Base-by-base conservation (phyloP, 2,329 filamentous ascomycete species). In the Pyricularia grisea region DNA sequence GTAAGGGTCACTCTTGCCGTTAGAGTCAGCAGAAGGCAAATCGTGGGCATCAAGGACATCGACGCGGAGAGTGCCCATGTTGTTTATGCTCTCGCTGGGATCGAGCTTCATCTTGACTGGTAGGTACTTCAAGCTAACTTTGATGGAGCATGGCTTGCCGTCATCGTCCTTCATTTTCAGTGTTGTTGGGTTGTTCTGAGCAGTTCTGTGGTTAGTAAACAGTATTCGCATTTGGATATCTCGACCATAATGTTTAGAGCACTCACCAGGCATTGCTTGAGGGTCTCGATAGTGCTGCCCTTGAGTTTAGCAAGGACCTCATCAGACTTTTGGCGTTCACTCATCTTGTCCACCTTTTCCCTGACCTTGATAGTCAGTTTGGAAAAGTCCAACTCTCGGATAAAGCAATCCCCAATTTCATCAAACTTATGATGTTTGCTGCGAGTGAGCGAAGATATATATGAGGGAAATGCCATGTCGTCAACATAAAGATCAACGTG, bases 381-480 rank as follows among this genome's bases (percentile, higher is more conserved):
- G 3, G 95, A 99, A 74, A 97, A 94, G 72, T 99, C 96, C n/a
- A 99, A 85, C 78, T 99, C 95, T 71, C 95, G 92, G 70, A 99
- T 92, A 79, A 99, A 93, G 68, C 93, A 95, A 79, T 99, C 95
- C 66, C 94, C 94, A 75, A 94, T 93, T 79, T 99, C 95, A 73
- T 95, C 92, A 78, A 98, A 93, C 68, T 87, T 91, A 76, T 89
- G 86, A 12, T 84, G 81, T 73, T 85, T 90, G 60, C 84, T 86
- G 75, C 87, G 89, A 36, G 93, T 90, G 72, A 89, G 92, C 0
- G 91, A 88, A 12, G 93, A 96, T 1, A 87, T 85, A 77, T 97
- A 98, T 0, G 93, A 91, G 0, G 95, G 91, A 81, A 95, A 98
- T 36, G 92, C 87, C 86, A 95, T 93, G 77, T 99, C 95, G 78